Conservation (phyloP, 768 basidiomycete genomes). For the Auriscalpium vulgare region DNA sequence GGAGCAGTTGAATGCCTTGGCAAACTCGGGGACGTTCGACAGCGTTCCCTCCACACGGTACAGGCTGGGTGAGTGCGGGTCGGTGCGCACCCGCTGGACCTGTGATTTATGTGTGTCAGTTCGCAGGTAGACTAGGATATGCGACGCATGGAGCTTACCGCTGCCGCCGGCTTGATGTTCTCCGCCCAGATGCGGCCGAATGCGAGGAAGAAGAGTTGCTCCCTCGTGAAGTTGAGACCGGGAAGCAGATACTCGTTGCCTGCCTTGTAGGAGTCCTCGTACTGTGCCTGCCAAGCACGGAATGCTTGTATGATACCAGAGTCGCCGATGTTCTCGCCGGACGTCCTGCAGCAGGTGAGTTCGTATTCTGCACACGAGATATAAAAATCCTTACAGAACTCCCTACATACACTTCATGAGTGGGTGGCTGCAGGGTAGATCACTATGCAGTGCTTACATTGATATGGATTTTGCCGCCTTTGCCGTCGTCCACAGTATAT, state of each 20-base stretch:
- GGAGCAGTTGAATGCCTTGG: slow-evolving; percentile 78
- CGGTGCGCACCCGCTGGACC: slow-evolving; percentile 75
- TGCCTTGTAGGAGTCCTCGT: slow-evolving; percentile 42
- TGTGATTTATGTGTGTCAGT: slow-evolving; percentile 18
- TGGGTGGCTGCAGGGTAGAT: background rate
- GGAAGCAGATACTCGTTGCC: slow-evolving; percentile 73
- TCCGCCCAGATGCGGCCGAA: slow-evolving; percentile 86
- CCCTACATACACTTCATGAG: slow-evolving; percentile 43
- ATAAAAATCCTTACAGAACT: background rate
- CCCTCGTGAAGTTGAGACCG: slow-evolving; percentile 71
- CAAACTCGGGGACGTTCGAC: slow-evolving; percentile 82
- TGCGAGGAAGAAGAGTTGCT: slow-evolving; percentile 91
- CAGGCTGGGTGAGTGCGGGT: slow-evolving; percentile 79
- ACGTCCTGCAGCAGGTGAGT: slow-evolving; percentile 45
- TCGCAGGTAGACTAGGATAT: background rate
- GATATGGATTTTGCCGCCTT: slow-evolving; percentile 76
- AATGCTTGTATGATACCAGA: slow-evolving; percentile 79
- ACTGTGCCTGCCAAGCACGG: slow-evolving; percentile 85
- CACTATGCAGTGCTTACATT: slow-evolving; percentile 48
- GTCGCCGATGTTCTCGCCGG: slow-evolving; percentile 90
- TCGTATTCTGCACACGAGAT: background rate
- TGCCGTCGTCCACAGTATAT: slow-evolving; percentile 80
- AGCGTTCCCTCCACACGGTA: slow-evolving; percentile 85
- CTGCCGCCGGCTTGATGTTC: slow-evolving; percentile 70
- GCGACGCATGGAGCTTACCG: slow-evolving; percentile 35